Evolutionary conservation across 768 basidiomycete species (phyloP).

Genomic region (Kwoniella newhampshirensis): DNA sequence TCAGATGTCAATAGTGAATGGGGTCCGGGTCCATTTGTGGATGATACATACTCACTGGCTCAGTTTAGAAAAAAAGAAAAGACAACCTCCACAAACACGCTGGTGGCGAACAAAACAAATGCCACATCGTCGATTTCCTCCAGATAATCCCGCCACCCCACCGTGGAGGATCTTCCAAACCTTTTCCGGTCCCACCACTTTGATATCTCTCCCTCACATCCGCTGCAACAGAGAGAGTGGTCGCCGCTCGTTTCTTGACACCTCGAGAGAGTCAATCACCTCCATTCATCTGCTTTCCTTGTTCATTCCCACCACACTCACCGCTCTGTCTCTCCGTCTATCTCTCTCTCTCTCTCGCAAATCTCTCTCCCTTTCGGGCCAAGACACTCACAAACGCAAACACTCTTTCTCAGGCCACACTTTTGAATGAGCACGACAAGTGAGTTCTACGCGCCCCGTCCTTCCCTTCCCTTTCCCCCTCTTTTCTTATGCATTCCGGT

Average conservation of each 20-base stretch:
- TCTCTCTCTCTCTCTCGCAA: not conserved
- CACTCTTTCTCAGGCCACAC: constrained; percentile 5
- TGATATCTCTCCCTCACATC: not conserved
- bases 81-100: not conserved
- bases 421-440: constrained; percentile 54
- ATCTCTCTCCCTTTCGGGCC: not conserved
- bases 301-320: constrained; percentile 8
- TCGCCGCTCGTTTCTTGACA: constrained; percentile 2
- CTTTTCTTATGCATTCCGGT: no score
- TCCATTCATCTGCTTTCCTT: not conserved
- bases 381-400: not conserved
- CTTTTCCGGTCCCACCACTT: no score
- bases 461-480: no score
- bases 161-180: not conserved
- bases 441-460: constrained; percentile 28
- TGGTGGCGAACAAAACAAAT: constrained; percentile 14
- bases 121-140: constrained; percentile 14
- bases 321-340: constrained; percentile 14
- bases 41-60: no score
- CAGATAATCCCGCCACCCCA: not conserved
- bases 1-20: no score
- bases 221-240: not conserved
- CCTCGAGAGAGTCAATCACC: not conserved
- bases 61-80: constrained; percentile 5
- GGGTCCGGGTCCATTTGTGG: no score